Evolutionary conservation across 352 stramenopile species (phyloP).

Genomic region (Aphanomyces invadans): DNA sequence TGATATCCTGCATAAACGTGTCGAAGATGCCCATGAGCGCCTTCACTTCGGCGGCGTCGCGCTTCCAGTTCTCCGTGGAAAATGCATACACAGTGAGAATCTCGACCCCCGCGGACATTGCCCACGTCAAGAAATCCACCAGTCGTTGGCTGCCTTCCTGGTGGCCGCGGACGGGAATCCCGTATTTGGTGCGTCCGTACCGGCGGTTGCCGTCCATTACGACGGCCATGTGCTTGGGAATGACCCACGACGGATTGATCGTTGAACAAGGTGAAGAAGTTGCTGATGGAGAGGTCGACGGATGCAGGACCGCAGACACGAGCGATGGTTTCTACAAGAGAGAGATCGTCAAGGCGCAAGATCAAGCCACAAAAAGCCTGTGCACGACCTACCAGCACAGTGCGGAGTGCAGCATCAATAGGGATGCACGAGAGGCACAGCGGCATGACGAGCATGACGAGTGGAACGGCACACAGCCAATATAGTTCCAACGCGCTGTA

Average conservation of each 20-base stretch:
- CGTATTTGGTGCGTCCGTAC: constrained; percentile 85
- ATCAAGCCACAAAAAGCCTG: constrained; percentile 1
- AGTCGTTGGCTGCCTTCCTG: constrained; percentile 93
- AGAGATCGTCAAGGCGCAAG: neutral
- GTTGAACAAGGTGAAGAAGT: neutral
- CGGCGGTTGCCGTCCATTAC: constrained; percentile 97
- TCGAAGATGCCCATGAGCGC: constrained; percentile 92
- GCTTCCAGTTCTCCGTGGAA: constrained; percentile 94
- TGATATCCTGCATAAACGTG: constrained; percentile 91
- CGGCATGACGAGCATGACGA: constrained; percentile 18
- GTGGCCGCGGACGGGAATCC: constrained; percentile 79
- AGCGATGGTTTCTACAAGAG: constrained; percentile 1
- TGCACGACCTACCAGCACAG: neutral
- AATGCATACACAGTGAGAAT: constrained; percentile 94
- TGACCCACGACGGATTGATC: constrained; percentile 13
- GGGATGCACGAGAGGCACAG: constrained; percentile 22
- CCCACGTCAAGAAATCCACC: constrained; percentile 95
- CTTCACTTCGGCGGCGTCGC: constrained; percentile 81
- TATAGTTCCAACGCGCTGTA: constrained; percentile 25
- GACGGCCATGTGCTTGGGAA: constrained; percentile 87
- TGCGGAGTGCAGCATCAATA: constrained; percentile 1
- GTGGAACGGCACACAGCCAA: constrained; percentile 17
- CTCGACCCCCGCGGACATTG: constrained; percentile 84
- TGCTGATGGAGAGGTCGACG: neutral
- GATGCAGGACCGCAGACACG: no score